phyloP scores from a whole-genome alignment of 139 green algal species.

The Coelastrella sp. region DNA sequence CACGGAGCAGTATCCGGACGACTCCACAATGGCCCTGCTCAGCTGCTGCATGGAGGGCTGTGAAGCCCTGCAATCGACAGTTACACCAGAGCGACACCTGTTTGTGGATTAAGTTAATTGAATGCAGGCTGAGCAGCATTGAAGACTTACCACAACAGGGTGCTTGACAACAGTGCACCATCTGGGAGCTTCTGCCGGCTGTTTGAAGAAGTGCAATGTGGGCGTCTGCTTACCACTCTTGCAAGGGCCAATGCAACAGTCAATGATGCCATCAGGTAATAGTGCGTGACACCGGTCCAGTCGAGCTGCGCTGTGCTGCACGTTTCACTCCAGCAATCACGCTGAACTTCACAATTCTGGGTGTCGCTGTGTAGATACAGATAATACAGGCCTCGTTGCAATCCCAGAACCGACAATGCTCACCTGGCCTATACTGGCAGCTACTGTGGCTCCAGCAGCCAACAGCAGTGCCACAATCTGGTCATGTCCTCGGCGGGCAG shows the following conservation, averaged over 20 bases:
- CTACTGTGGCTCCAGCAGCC: not conserved
- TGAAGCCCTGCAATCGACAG: slow-evolving; percentile 1
- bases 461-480: slow-evolving; percentile 21
- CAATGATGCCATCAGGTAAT: not conserved
- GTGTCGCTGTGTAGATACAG: too few relatives aligned
- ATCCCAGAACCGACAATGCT: not conserved
- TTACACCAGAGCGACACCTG: not conserved
- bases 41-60: slow-evolving; percentile 17
- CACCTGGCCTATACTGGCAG: not conserved
- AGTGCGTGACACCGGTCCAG: too few relatives aligned
- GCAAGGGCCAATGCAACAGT: not conserved
- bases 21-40: slow-evolving; percentile 16
- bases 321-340: too few relatives aligned
- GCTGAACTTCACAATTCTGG: too few relatives aligned
- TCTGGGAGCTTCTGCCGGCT: not conserved
- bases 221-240: not conserved
- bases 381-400: not conserved
- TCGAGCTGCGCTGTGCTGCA: too few relatives aligned
- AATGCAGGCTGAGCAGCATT: not conserved
- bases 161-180: not conserved
- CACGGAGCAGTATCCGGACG: not conserved
- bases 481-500: not conserved
- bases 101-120: not conserved
- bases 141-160: not conserved
- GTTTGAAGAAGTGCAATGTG: not conserved